phyloP scores from a whole-genome alignment of 352 stramenopile genomes.

The Phytophthora syringae region DNA sequence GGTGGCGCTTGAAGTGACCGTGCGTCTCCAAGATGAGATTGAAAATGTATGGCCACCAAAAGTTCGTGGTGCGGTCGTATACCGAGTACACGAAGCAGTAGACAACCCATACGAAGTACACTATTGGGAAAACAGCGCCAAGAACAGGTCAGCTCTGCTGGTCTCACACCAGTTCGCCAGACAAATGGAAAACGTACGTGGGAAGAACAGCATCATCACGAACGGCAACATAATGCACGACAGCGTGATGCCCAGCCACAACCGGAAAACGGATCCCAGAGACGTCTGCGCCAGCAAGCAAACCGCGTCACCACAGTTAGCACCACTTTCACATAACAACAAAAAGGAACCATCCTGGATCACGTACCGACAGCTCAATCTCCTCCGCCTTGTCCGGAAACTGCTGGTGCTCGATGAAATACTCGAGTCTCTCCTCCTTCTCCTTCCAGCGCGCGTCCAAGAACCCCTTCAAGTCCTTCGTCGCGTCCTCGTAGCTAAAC shows the following conservation, averaged over 20 bases:
- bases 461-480: conserved; percentile 59
- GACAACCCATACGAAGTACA: conserved; percentile 82
- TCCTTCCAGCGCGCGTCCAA: conserved; percentile 76
- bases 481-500: conserved; percentile 67
- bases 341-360: neutral
- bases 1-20: conserved; percentile 49
- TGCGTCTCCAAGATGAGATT: conserved; percentile 78
- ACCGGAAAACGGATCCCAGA: conserved; percentile 62
- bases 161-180: neutral
- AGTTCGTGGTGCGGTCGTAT: conserved; percentile 85
- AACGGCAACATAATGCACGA: conserved; percentile 73
- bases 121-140: conserved; percentile 26
- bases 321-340: neutral
- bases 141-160: neutral
- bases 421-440: conserved; percentile 75
- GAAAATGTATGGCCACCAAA: conserved; percentile 89
- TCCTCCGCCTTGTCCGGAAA: conserved; percentile 51
- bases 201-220: conserved; percentile 83
- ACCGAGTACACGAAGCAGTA: conserved; percentile 88
- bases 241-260: conserved; percentile 75
- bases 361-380: conserved; percentile 49
- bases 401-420: conserved; percentile 79
- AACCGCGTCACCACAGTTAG: conserved; percentile 11
- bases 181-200: conserved; percentile 45
- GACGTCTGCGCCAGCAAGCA: conserved; percentile 52